These are phyloP conservation scores for Coniella vitis DNA, from an alignment of 2,329 filamentous ascomycete species.

Conservation along the genomic window DNA sequence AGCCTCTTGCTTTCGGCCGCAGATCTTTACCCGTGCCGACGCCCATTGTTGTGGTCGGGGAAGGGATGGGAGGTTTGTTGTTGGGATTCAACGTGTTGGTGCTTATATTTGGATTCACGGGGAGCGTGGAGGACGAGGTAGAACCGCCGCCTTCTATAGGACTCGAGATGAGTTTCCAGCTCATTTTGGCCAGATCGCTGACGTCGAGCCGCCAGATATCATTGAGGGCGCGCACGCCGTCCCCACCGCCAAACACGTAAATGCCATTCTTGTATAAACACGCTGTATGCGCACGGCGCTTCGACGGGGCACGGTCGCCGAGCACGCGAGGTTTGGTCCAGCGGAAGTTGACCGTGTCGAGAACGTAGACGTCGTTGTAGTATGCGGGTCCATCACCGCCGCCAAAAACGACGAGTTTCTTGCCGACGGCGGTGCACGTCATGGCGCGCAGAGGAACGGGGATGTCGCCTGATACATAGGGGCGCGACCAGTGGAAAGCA, in stretches of 20 bases:
- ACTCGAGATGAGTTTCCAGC: slow-evolving; percentile 57
- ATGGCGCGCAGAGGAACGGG: slow-evolving; percentile 61
- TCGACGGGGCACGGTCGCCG: slow-evolving; percentile 52
- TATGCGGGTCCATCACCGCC: slow-evolving; percentile 64
- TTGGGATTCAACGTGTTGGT: slow-evolving; percentile 15
- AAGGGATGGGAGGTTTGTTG: background rate
- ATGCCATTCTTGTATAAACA: slow-evolving; percentile 65
- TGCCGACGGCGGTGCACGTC: slow-evolving; percentile 65
- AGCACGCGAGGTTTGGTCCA: slow-evolving; percentile 57
- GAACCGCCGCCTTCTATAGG: slow-evolving; percentile 20
- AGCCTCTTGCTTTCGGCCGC: slow-evolving; percentile 58
- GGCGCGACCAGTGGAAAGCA: slow-evolving; percentile 61
- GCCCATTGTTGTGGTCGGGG: slow-evolving; percentile 3
- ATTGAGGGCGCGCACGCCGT: slow-evolving; percentile 63
- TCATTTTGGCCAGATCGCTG: slow-evolving; percentile 59
- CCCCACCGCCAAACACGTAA: slow-evolving; percentile 65
- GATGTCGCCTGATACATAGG: slow-evolving; percentile 57
- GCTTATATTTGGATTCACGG: no score
- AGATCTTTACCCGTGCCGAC: slow-evolving; percentile 25
- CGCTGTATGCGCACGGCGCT: slow-evolving; percentile 61
- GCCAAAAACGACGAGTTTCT: slow-evolving; percentile 64
- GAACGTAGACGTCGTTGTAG: slow-evolving; percentile 65
- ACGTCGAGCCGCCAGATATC: slow-evolving; percentile 69
- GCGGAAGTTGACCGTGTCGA: slow-evolving; percentile 63
- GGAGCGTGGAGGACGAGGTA: no score